These are phyloP conservation scores for Penicillium brasilianum DNA, from an alignment of 2,329 filamentous ascomycete species.

Conservation along the genomic window DNA sequence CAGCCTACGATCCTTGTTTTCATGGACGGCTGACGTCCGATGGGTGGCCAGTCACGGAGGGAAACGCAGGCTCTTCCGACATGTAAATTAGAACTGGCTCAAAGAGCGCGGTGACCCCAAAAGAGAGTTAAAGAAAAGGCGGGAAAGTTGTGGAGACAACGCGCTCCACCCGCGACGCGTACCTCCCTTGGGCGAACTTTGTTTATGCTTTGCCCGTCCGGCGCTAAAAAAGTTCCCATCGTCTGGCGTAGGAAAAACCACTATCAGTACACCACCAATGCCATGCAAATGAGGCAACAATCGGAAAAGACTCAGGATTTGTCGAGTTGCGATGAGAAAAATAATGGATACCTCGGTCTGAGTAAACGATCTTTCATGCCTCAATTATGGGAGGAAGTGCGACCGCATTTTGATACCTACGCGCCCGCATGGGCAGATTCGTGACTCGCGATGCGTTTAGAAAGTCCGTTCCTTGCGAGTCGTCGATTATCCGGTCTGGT, in stretches of 20 bases:
- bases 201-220: background rate
- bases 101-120: background rate
- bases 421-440: constrained; percentile 1
- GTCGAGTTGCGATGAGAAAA: background rate
- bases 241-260: background rate
- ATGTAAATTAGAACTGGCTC: background rate
- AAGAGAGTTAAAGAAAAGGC: background rate
- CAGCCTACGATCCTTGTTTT: background rate
- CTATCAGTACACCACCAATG: background rate
- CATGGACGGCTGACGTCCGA: background rate
- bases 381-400: constrained; percentile 3
- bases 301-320: background rate
- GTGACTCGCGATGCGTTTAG: constrained; percentile 2
- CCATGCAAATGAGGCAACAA: background rate
- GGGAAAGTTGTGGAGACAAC: background rate
- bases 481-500: background rate
- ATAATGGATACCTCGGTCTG: background rate
- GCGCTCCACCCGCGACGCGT: background rate
- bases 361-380: background rate
- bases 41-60: background rate
- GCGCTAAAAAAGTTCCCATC: background rate
- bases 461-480: background rate
- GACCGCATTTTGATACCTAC: constrained; percentile 2
- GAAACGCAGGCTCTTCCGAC: background rate
- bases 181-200: background rate